These are phyloP conservation scores for Punctularia strigosozonata DNA, from an alignment of 768 basidiomycete species.

Conservation along the genomic window DNA sequence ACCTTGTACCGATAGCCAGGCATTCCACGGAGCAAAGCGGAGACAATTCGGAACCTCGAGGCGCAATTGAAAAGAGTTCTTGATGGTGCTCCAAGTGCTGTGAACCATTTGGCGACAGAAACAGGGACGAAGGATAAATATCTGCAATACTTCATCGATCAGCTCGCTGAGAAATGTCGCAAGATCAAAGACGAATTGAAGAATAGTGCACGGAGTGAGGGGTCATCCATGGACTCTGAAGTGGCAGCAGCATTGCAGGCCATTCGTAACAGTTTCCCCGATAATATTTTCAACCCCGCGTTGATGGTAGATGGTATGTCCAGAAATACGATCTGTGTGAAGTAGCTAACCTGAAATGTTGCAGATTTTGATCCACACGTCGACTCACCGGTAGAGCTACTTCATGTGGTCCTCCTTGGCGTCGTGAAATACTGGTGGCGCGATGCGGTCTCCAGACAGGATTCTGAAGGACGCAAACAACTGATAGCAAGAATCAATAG, in stretches of 20 bases:
- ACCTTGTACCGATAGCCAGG: background rate
- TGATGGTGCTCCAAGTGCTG: background rate
- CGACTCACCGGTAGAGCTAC: conserved; percentile 26
- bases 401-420: conserved; percentile 33
- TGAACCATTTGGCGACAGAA: background rate
- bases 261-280: background rate
- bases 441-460: conserved; percentile 19
- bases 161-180: background rate
- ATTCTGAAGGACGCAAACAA: conserved; percentile 18
- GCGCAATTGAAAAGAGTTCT: conserved; percentile 2
- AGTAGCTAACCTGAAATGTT: too few species aligned
- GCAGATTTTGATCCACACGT: conserved; percentile 12
- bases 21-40: background rate
- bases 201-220: background rate
- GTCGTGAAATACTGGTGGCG: conserved; percentile 32
- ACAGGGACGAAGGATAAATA: conserved; percentile 8
- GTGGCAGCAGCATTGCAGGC: background rate
- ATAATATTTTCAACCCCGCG: conserved; percentile 6
- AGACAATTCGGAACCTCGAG: background rate
- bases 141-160: conserved; percentile 5
- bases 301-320: background rate
- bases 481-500: conserved; percentile 11
- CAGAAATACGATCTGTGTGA: too few species aligned
- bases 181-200: conserved; percentile 3
- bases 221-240: background rate